Conservation (phyloP, 305 asterid genomes). For the Coffea humblotiana region DNA sequence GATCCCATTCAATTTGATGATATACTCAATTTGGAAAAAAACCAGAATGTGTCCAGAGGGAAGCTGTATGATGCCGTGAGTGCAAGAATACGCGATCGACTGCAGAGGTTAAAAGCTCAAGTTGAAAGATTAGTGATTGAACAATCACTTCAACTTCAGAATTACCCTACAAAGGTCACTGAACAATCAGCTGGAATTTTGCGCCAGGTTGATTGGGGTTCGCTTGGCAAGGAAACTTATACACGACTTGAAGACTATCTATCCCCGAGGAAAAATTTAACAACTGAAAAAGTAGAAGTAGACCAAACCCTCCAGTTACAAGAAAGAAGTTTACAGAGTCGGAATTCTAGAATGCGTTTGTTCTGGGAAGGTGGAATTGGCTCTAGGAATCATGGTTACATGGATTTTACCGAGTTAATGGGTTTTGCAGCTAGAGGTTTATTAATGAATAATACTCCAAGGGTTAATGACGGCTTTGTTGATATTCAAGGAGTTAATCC, state of each 20-base stretch:
- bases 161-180: slow-evolving; percentile 25
- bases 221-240: slow-evolving; percentile 52
- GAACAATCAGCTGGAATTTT: slow-evolving; percentile 54
- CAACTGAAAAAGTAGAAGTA: slow-evolving; percentile 17
- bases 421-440: slow-evolving; percentile 78
- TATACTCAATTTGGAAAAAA: slow-evolving; percentile 39
- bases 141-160: slow-evolving; percentile 42
- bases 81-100: slow-evolving; percentile 61
- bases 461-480: slow-evolving; percentile 27
- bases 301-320: slow-evolving; percentile 26
- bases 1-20: slow-evolving; percentile 87
- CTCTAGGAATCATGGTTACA: slow-evolving; percentile 58
- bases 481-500: slow-evolving; percentile 42
- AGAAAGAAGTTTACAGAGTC: slow-evolving; percentile 24
- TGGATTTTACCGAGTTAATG: slow-evolving; percentile 54
- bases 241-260: slow-evolving; percentile 27
- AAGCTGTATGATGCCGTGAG: slow-evolving; percentile 76
- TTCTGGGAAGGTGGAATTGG: slow-evolving; percentile 45
- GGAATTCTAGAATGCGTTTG: slow-evolving; percentile 31
- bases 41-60: slow-evolving; percentile 50
- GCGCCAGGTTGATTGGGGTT: slow-evolving; percentile 73
- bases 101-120: slow-evolving; percentile 65
- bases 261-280: slow-evolving; percentile 26
- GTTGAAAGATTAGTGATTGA: slow-evolving; percentile 59
- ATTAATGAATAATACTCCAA: slow-evolving; percentile 21